These are phyloP conservation scores for Metschnikowia borealis DNA, from an alignment of 805 yeast genomes.

Conservation along the genomic window DNA sequence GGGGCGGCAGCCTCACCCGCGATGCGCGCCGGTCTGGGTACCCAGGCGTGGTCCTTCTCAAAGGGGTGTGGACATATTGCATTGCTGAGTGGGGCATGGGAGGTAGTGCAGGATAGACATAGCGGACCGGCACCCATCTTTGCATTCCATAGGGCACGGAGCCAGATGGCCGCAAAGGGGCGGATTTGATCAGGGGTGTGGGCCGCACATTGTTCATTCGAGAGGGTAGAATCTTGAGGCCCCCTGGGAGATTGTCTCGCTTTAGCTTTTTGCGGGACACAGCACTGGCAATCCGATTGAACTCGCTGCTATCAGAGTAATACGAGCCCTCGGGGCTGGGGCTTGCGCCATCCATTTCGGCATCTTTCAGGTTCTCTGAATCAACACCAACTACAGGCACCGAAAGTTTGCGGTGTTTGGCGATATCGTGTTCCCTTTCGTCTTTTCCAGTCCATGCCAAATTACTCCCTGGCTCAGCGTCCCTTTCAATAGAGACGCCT, in stretches of 20 bases:
- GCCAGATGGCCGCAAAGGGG: slow-evolving; percentile 14
- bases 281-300: slow-evolving; percentile 7
- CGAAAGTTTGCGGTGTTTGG: neutral
- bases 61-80: slow-evolving; percentile 11
- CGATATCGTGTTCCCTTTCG: neutral
- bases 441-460: neutral
- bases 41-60: slow-evolving; percentile 2
- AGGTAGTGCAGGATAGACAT: slow-evolving; percentile 9
- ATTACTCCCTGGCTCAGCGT: neutral
- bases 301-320: slow-evolving; percentile 6
- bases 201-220: slow-evolving; percentile 1
- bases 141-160: slow-evolving; percentile 1
- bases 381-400: neutral
- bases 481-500: neutral
- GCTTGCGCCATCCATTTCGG: neutral
- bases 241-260: slow-evolving; percentile 13
- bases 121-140: slow-evolving; percentile 14
- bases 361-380: neutral
- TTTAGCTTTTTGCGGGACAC: slow-evolving; percentile 9
- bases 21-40: slow-evolving; percentile 5
- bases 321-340: neutral
- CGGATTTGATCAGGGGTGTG: slow-evolving; percentile 13
- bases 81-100: slow-evolving; percentile 11
- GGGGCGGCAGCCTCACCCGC: slow-evolving; percentile 9
- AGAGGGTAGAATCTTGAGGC: slow-evolving; percentile 7